Evolutionary conservation across 2,329 filamentous ascomycete species (phyloP).

Genomic region (Penicillium sp.): DNA sequence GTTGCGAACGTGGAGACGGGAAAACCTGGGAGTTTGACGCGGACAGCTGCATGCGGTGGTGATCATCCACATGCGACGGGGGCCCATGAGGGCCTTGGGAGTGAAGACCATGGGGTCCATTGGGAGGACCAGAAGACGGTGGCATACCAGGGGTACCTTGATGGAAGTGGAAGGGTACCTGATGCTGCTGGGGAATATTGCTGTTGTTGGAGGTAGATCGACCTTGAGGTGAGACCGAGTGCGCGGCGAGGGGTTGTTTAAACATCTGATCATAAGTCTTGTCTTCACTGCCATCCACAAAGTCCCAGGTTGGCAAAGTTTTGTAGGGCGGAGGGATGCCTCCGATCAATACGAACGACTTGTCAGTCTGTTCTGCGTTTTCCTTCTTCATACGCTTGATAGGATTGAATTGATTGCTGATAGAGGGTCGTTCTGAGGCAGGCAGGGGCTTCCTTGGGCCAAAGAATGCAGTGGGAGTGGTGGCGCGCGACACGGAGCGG

Average conservation of each 20-base stretch:
- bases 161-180: constrained; percentile 79
- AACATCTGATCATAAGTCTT: constrained; percentile 80
- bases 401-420: constrained; percentile 59
- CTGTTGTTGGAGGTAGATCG: constrained; percentile 58
- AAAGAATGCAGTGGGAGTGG: constrained; percentile 56
- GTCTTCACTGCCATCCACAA: constrained; percentile 67
- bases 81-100: constrained; percentile 67
- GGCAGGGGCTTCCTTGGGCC: constrained; percentile 71
- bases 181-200: constrained; percentile 77
- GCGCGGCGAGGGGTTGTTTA: constrained; percentile 61
- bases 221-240: constrained; percentile 69
- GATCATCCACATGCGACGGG: constrained; percentile 70
- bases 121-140: constrained; percentile 69
- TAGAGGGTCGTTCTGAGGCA: constrained; percentile 54
- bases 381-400: constrained; percentile 71
- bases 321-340: constrained; percentile 83
- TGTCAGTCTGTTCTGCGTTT: constrained; percentile 50
- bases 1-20: constrained; percentile 75
- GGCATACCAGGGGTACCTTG: constrained; percentile 67
- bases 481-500: constrained; percentile 47
- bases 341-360: constrained; percentile 71
- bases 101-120: constrained; percentile 66
- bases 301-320: constrained; percentile 81
- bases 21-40: constrained; percentile 80
- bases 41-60: constrained; percentile 83